A percentile compares a stretch with the other conserved stretches of the same genome.
Evolutionary conservation across 139 green algal species (phyloP).

Genomic region (Chlorella sp.): DNA sequence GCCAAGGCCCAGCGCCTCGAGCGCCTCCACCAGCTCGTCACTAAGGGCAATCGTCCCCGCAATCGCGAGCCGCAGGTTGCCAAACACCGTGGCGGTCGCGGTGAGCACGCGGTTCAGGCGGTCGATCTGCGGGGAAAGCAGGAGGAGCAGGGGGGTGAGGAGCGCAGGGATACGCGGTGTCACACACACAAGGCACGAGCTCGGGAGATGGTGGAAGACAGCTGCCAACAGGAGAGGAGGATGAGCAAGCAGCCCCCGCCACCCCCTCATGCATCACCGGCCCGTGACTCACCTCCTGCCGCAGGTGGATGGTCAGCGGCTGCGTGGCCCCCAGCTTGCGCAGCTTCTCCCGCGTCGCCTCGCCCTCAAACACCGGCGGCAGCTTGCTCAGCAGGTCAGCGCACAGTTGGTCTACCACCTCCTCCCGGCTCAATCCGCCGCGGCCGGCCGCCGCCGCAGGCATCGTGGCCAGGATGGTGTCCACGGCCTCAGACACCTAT

Average conservation of each 20-base stretch:
- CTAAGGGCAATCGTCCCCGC: conserved; percentile 87
- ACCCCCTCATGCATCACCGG: not conserved
- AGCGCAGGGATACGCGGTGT: too few relatives aligned
- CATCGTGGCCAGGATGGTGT: conserved; percentile 88
- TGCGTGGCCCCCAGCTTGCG: conserved; percentile 79
- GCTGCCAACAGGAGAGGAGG: not conserved
- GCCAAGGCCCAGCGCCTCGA: conserved; percentile 88
- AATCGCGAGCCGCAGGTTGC: conserved; percentile 88
- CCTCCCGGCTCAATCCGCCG: conserved; percentile 78
- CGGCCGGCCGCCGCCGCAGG: conserved; percentile 74
- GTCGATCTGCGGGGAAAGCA: conserved; percentile 64
- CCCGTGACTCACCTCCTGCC: conserved; percentile 71
- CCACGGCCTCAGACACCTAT: conserved; percentile 62
- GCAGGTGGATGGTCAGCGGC: conserved; percentile 91
- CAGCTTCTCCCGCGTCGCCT: conserved; percentile 87
- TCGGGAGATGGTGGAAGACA: not conserved
- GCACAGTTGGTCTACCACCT: conserved; percentile 90
- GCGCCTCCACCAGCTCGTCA: conserved; percentile 74
- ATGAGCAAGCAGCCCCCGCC: not conserved
- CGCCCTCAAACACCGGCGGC: conserved; percentile 81
- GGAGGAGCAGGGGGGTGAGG: not conserved
- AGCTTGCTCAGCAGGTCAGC: conserved; percentile 91
- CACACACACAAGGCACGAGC: not conserved
- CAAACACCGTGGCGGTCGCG: conserved; percentile 65
- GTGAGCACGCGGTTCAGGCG: conserved; percentile 83